Evolutionary conservation across 345 rosid genomes (phyloP).

Genomic region (Adansonia digitata): DNA sequence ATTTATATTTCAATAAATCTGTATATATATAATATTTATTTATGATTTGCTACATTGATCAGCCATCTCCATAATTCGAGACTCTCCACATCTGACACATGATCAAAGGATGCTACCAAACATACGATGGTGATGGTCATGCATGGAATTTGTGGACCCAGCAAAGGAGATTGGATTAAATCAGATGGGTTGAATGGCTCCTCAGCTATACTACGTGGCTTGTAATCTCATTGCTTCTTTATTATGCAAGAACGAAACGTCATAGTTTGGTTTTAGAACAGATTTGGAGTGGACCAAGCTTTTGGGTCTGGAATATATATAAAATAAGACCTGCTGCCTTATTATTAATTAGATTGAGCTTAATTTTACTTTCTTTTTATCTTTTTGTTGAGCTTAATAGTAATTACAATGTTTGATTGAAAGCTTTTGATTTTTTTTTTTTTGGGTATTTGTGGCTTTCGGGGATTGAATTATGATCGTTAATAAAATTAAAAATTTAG

Average conservation of each 20-base stretch:
- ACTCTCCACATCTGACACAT: neutral
- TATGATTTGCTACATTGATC: neutral
- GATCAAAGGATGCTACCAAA: neutral
- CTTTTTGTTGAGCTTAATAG: neutral
- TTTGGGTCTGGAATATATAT: neutral
- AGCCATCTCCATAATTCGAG: slow-evolving; percentile 24
- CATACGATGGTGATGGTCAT: neutral
- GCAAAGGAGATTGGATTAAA: neutral
- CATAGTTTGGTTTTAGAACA: slow-evolving; percentile 12
- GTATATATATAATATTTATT: neutral
- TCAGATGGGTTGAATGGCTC: slow-evolving; percentile 8
- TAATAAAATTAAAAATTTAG: neutral
- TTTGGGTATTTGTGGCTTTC: neutral
- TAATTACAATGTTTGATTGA: too few relatives aligned
- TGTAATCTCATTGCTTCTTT: slow-evolving; percentile 3
- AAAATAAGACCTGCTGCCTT: neutral
- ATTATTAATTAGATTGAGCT: neutral
- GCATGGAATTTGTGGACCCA: neutral
- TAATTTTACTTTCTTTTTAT: neutral
- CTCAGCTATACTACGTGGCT: neutral
- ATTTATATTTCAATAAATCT: neutral
- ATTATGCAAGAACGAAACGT: neutral
- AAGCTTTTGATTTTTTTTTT: neutral
- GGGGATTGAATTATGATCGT: neutral
- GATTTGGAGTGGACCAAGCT: neutral